Evolutionary conservation across 441 rosid species (phyloP), one percentile per base, ranked within the genome.

Genomic region (Euphorbia schlechtendalii): DNA sequence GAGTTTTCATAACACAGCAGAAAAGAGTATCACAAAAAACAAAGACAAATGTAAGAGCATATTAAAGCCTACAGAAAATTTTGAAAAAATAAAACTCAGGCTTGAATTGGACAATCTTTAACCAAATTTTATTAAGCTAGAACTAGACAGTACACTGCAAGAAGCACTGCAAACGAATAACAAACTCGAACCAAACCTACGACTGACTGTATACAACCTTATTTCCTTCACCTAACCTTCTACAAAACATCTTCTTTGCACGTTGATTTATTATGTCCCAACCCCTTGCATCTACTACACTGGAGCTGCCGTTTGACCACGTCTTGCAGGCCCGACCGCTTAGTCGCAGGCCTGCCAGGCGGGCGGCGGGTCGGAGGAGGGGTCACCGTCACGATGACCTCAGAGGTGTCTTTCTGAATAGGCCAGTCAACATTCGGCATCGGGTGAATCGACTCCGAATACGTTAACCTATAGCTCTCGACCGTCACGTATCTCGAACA

Each of bases 261-360:
- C 62, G 96, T 88, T 25, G 97, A 88, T 83, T 88, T 90, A 82
- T 86, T 86, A 76, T 92, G 97, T 57, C 97, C 96, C 40, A 84
- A 83, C 69, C 96, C 97, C 78, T 90, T 88, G 92, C 98, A 92
- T 78, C 76, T 85, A 66, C 98, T 90, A 84, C 97, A 90, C 79
- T 90, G 96, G 67, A 90, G 85, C 77, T 83, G 96, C 18, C 97
- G 85, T 74, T 86, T 92, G 74, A 77, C 82, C 71, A 80, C 81
- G 51, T 88, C 96, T 49, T 78, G 86, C 5, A 83, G 75, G 25
- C 79, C 86, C 0, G 72, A 69, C 69, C 77, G 84, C 81, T 92
- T 92, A 54, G 83, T 81, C 3, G 90, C 81, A 41, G 96, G 98
- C 46, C 96, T 83, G 58, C 96, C 97, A 0, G 96, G 96, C 9